A percentile compares a stretch with the other conserved stretches of the same genome.
Evolutionary conservation across 768 basidiomycete species (phyloP).

Genomic region (Boletus pseudo-olivaceus): DNA sequence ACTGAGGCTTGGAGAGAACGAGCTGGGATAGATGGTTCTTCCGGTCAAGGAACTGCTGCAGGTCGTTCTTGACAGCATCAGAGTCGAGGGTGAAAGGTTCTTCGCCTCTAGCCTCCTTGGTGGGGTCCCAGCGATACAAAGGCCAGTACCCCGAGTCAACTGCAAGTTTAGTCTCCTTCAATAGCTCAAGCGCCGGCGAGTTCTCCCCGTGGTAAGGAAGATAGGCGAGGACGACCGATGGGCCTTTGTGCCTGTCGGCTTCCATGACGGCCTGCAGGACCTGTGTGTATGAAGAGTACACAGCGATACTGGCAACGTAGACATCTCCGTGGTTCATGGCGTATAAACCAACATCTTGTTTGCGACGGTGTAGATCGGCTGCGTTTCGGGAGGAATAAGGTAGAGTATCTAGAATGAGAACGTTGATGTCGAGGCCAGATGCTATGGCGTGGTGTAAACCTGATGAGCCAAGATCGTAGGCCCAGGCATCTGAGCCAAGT

Average conservation of each 20-base stretch:
- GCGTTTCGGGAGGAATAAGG: slow-evolving; percentile 80
- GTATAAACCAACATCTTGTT: slow-evolving; percentile 96
- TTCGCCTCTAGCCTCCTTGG: slow-evolving; percentile 66
- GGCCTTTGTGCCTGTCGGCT: slow-evolving; percentile 86
- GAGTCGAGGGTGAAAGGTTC: slow-evolving; percentile 94
- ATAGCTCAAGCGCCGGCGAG: slow-evolving; percentile 77
- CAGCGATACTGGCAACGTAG: slow-evolving; percentile 92
- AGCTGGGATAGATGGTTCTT: slow-evolving; percentile 97
- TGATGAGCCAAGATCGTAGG: slow-evolving; percentile 92
- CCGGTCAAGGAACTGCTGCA: slow-evolving; percentile 90
- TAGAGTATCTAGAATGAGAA: slow-evolving; percentile 89
- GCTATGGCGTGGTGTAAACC: slow-evolving; percentile 94
- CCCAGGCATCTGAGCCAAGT: slow-evolving; percentile 97
- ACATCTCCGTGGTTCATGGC: slow-evolving; percentile 98
- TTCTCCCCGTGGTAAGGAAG: slow-evolving; percentile 83
- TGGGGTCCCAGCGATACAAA: slow-evolving; percentile 95
- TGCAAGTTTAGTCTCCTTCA: slow-evolving; percentile 96
- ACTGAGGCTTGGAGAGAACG: slow-evolving; percentile 70
- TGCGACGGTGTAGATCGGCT: slow-evolving; percentile 69
- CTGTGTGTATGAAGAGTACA: slow-evolving; percentile 94
- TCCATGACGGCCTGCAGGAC: slow-evolving; percentile 89
- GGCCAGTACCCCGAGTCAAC: slow-evolving; percentile 98
- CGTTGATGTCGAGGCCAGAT: slow-evolving; percentile 88
- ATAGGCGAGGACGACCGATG: slow-evolving; percentile 90
- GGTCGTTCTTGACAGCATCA: slow-evolving; percentile 88